Base-by-base conservation (phyloP, 352 stramenopile genomes). In the Phytophthora chlamydospora region DNA sequence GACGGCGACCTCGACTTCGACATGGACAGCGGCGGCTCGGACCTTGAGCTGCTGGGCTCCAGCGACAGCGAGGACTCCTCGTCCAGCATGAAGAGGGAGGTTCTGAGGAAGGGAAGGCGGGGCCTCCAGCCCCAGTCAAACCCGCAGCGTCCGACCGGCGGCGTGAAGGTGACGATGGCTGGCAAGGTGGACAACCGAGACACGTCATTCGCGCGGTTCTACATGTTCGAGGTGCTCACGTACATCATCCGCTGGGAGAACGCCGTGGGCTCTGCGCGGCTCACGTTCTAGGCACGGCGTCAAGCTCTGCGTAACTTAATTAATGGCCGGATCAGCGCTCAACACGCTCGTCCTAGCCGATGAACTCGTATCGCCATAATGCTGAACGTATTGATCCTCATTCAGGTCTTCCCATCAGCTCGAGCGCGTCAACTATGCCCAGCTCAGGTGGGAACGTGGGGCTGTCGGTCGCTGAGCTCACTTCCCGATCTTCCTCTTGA, bases 171-270 rank as follows among this genome's bases (percentile, higher is more conserved):
- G 10, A 78, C 71, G n/a, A 76, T 75, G 34, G 74, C 55, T 8
- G 74, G 74, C 42, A 76, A 73, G 41, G 66, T 80, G 53, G 66
- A 78, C 55, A 83, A 80, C 46, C 66, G 66, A 46, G 74, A 83
- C 40, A 34, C 62, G 11, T 62, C 68, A 17, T 83, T 66, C 42
- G 61, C 70, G 17, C 67, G 60, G n/a, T 81, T 78, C 21, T 81
- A 78, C 51, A 73, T 81, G 55, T 78, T 81, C 31, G 73, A 81
- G 42, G 73, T 81, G 52, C 65, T 81, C 47, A 76, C 73, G 45
- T 78, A 76, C 52, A 78, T 81, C 36, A 74, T 81, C 39, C 66
- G 73, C 3, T 81, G 73, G 73, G 73, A 81, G 34, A 76, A 72
- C 53, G 69, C 66, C 5, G 73, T 78, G 24, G 70, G 64, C 5